phyloP scores from a whole-genome alignment of 1,139 yeast species.

The Hyphopichia pseudoburtonii region DNA sequence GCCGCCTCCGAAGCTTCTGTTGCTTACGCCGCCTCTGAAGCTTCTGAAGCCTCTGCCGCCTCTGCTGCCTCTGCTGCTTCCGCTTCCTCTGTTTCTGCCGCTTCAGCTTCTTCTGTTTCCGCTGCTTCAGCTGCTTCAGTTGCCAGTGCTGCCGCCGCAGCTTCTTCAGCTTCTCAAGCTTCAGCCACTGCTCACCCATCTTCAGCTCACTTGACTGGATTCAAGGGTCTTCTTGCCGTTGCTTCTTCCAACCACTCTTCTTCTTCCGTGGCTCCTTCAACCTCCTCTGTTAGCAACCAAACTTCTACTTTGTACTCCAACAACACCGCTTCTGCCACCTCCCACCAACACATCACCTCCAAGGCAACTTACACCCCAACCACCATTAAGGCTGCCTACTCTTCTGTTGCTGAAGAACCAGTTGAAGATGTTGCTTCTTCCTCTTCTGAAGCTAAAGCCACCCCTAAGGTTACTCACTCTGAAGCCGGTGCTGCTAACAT shows the following conservation, averaged over 20 bases:
- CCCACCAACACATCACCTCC: constrained; percentile 9
- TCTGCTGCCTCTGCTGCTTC: constrained; percentile 15
- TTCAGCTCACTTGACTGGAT: constrained; percentile 9
- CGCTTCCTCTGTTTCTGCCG: constrained; percentile 11
- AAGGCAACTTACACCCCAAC: constrained; percentile 8
- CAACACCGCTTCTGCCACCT: constrained; percentile 14
- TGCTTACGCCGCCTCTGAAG: constrained; percentile 11
- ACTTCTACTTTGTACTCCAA: constrained; percentile 8
- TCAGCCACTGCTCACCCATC: constrained; percentile 13
- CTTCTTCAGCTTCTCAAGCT: constrained; percentile 14
- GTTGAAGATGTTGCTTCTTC: neutral
- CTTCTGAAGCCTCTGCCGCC: constrained; percentile 14
- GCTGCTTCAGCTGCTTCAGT: constrained; percentile 12
- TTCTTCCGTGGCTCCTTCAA: constrained; percentile 42
- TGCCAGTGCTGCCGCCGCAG: constrained; percentile 18
- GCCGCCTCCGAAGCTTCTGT: constrained; percentile 16
- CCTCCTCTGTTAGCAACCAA: constrained; percentile 11
- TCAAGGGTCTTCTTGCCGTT: constrained; percentile 6
- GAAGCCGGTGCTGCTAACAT: constrained; percentile 33
- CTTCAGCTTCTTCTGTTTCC: constrained; percentile 14
- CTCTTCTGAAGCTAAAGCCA: constrained; percentile 10
- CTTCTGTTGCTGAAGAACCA: constrained; percentile 1
- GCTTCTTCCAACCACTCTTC: constrained; percentile 5
- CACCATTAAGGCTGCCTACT: constrained; percentile 5
- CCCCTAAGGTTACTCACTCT: constrained; percentile 18